Base-by-base conservation (phyloP, 192 early-diverging fungal genomes). In the Entrophospora sp. region DNA sequence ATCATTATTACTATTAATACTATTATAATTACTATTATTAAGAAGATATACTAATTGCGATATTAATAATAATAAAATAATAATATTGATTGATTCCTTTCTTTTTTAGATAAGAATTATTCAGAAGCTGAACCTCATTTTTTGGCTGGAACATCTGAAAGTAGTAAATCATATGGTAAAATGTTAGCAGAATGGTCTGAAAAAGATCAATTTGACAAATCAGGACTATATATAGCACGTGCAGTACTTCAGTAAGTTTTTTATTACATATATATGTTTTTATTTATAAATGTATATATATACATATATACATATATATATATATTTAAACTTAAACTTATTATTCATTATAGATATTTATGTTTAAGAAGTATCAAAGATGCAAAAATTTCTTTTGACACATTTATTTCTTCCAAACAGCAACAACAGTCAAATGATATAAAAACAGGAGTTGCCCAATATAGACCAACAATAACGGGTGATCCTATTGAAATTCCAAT, bases 71-170 rank as follows among this genome's bases (percentile, higher is more conserved):
- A 31, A 14, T 28, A n/a, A 59, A 5, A 27, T 10, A 8, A 8
- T 25, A 10, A 12, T 59, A 35, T 20, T 34, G 16, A 16, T 13
- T 36, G 25, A n/a, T 34, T 35, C 13, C 32, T 10, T 40, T 28
- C 25, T 72, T 64, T 69, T 56, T 61, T 67, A 83, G 91, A 91
- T 45, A 80, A 78, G 37, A 72, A 82, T 49, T 95, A 89, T 67
- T 76, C 75, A 63, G 83, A 89, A 52, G 92, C 94, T 44, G 95
- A 97, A 70, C 70, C 75, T 59, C 95, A 97, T 73, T 87, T 92
- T 43, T 56, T 92, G 40, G 83, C 91, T 25, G 95, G 95, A 40
- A 90, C 89, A 7, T 45, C 84, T 14, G 91, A 93, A 64, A 91
- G 90, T 67, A 90, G 88, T 16, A 74, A 78, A 59, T 78, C 85